Evolutionary conservation across 768 basidiomycete genomes (phyloP).

Genomic region (Boletus fagicola): DNA sequence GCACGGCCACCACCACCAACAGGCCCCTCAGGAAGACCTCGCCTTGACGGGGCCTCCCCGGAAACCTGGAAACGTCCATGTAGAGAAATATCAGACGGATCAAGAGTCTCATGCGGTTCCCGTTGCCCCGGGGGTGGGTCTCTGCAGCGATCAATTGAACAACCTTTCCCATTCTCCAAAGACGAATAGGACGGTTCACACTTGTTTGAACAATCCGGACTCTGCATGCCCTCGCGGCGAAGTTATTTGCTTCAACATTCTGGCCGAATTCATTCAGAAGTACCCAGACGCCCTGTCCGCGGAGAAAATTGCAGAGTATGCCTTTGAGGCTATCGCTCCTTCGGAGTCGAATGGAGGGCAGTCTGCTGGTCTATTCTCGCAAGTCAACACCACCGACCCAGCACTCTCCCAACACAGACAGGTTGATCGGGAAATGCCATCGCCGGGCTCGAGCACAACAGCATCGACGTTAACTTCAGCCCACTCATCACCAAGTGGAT

Average conservation of each 20-base stretch:
- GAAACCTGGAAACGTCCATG: too few relatives aligned
- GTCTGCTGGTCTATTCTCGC: neutral
- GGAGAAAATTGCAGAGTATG: rapidly evolving
- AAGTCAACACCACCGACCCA: neutral
- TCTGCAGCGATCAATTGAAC: too few relatives aligned
- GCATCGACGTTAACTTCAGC: neutral
- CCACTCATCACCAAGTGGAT: neutral
- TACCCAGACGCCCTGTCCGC: neutral
- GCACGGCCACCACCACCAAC: neutral
- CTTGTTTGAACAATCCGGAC: neutral
- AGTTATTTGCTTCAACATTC: neutral
- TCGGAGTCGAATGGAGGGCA: too few relatives aligned
- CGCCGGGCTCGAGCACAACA: neutral
- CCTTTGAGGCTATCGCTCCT: too few relatives aligned
- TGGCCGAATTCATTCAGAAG: rapidly evolving
- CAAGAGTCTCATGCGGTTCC: neutral
- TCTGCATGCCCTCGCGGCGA: neutral
- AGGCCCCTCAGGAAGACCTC: neutral
- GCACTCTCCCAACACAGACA: neutral
- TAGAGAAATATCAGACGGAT: too few relatives aligned
- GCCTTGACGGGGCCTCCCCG: too few relatives aligned
- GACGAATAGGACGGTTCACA: neutral
- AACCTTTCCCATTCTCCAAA: too few relatives aligned
- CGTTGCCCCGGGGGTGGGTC: neutral
- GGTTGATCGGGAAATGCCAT: neutral